Evolutionary conservation across 768 basidiomycete genomes (phyloP).

Genomic region (Saitozyma sp.): DNA sequence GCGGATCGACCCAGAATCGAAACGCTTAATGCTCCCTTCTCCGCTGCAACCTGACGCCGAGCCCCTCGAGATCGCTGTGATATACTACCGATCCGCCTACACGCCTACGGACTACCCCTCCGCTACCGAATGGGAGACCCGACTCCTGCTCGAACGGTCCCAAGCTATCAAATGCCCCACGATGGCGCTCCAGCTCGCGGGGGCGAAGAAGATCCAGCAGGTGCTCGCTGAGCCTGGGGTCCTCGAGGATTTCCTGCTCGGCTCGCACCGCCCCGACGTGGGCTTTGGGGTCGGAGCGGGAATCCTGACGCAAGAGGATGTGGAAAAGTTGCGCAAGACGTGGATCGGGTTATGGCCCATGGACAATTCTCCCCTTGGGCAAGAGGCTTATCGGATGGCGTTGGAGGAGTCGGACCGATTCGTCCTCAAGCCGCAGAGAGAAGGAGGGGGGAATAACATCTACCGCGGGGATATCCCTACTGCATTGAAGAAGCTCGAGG

Average conservation of each 20-base stretch:
- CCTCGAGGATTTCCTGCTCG: slow-evolving; percentile 68
- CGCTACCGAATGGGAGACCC: slow-evolving; percentile 62
- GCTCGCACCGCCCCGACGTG: slow-evolving; percentile 34
- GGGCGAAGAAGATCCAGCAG: slow-evolving; percentile 93
- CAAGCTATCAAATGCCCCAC: slow-evolving; percentile 89
- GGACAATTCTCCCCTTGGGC: slow-evolving; percentile 49
- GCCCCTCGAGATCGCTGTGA: slow-evolving; percentile 68
- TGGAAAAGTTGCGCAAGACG: slow-evolving; percentile 65
- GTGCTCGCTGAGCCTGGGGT: slow-evolving; percentile 72
- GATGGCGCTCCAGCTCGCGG: slow-evolving; percentile 88
- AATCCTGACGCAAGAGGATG: slow-evolving; percentile 49
- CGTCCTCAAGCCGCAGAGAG: slow-evolving; percentile 95
- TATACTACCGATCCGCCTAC: slow-evolving; percentile 92
- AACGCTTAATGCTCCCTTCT: slow-evolving; percentile 45
- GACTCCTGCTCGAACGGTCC: slow-evolving; percentile 75
- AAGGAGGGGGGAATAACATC: slow-evolving; percentile 96
- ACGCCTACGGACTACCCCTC: slow-evolving; percentile 76
- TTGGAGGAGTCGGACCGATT: slow-evolving; percentile 59
- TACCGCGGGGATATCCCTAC: slow-evolving; percentile 78
- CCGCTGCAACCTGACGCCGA: slow-evolving; percentile 53
- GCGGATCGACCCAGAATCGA: slow-evolving; percentile 54
- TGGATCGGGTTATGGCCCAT: slow-evolving; percentile 92
- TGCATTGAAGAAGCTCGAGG: slow-evolving; percentile 61
- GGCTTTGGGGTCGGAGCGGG: slow-evolving; percentile 40
- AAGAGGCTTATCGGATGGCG: slow-evolving; percentile 62